Evolutionary conservation across 306 rosid genomes (phyloP), one percentile per base, ranked within the genome.

Genomic region (Cucurbita argyrosperma): DNA sequence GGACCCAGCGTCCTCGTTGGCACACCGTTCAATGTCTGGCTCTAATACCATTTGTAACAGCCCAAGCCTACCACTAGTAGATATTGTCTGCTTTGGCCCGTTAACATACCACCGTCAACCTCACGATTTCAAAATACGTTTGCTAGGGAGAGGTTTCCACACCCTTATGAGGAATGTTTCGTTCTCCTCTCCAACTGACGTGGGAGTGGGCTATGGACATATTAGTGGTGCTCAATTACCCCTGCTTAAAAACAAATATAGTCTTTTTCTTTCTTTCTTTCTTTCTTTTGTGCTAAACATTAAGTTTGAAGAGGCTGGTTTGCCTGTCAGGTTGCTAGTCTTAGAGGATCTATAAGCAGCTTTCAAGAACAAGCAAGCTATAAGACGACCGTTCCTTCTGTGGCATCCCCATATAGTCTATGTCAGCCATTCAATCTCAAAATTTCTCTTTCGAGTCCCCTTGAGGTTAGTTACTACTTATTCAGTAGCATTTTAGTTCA

Each of bases 301-400:
- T 50, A 18, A 45, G 60, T 62, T 47, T n/a, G 66, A 23, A 66
- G 50, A 45, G 56, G 12, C 72, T 60, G 80, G 39, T 74, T 54
- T 76, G 35, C 74, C 72, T 80, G 82, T 69, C 85, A 94, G 99
- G 99, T 94, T 76, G 88, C 96, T 63, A 94, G 97, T 77, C 92
- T 94, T 42, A 85, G 99, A 90, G 97, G 99, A 63, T 94, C 99
- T 53, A 53, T 94, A 77, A 91, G 99, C 75, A 89, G 95, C 87
- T 94, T 94, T 80, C 99, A 91, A 83, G 97, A 94, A 85, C 99
- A 91, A 84, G 99, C 97, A 79, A 91, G 99, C 84, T 85, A 90
- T 82, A 94, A 94, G 87, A 81, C 69, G 53, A 84, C 42, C 72
- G 95, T 89, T 83, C 85, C 95, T 85, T 91, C 91, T 0, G 92